Percentiles rank a stretch among this genome's conserved stretches.
Conservation (phyloP, 1,284 basidiomycete species). For the Papiliotrema terrestris region DNA sequence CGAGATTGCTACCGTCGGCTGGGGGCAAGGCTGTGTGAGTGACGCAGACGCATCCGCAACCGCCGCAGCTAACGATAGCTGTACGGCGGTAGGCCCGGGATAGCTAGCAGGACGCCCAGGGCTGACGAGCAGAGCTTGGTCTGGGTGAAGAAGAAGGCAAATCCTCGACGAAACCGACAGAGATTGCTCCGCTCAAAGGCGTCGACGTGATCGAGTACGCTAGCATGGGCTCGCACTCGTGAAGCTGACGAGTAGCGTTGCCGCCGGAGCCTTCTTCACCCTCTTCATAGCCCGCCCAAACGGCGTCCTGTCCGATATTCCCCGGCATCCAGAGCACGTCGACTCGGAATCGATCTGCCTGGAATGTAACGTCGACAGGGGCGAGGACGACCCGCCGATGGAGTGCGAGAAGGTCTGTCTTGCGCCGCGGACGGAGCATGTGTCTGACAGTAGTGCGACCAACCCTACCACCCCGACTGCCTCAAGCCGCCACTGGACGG, state of each 20-base stretch:
- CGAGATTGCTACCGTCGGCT: constrained; percentile 65
- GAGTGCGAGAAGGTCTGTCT: constrained; percentile 78
- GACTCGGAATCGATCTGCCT: constrained; percentile 68
- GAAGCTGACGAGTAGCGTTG: constrained; percentile 56
- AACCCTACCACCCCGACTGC: constrained; percentile 80
- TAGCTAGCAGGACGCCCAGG: not conserved
- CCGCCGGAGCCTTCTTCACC: constrained; percentile 79
- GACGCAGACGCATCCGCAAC: constrained; percentile 6
- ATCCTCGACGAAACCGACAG: constrained; percentile 79
- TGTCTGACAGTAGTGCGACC: constrained; percentile 64
- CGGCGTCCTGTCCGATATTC: constrained; percentile 66
- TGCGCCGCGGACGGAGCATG: not conserved
- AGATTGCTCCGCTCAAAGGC: constrained; percentile 65
- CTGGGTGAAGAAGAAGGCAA: constrained; percentile 74
- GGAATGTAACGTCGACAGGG: constrained; percentile 64
- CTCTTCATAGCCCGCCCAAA: constrained; percentile 71
- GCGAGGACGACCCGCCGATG: constrained; percentile 64
- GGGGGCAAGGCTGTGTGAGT: constrained; percentile 42
- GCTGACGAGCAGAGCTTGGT: constrained; percentile 61
- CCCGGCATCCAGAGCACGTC: constrained; percentile 68
- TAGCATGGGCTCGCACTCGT: not conserved
- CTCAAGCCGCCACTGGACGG: constrained; percentile 69
- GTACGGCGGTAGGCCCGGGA: constrained; percentile 24
- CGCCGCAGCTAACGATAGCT: constrained; percentile 12
- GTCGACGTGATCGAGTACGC: constrained; percentile 74